Percentiles rank a stretch among this genome's conserved stretches.
These are phyloP conservation scores for Vitis labrusca DNA, from an alignment of 164 flowering plant genomes.

Conservation along the genomic window DNA sequence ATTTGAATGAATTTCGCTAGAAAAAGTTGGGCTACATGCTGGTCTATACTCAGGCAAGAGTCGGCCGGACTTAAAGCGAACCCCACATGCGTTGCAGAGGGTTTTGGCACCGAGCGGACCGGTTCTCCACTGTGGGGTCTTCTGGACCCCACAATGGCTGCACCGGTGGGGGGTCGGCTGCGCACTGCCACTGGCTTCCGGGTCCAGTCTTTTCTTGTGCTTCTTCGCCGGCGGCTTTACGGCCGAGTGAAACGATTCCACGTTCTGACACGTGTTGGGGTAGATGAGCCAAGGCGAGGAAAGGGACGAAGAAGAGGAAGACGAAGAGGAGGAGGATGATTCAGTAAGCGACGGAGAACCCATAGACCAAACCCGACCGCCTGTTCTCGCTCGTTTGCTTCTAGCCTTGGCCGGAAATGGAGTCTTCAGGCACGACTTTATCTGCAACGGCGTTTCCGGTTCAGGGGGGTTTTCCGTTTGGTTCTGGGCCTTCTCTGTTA, in stretches of 20 bases:
- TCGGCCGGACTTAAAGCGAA: slow-evolving; percentile 67
- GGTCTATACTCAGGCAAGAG: slow-evolving; percentile 68
- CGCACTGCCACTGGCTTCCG: slow-evolving; percentile 9
- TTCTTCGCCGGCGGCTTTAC: slow-evolving; percentile 30
- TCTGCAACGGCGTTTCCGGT: slow-evolving; percentile 10
- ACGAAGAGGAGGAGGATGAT: slow-evolving; percentile 38
- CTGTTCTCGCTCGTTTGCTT: slow-evolving; percentile 48
- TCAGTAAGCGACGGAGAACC: slow-evolving; percentile 30
- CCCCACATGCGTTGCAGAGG: slow-evolving; percentile 73
- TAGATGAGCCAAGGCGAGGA: slow-evolving; percentile 26
- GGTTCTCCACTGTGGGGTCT: slow-evolving; percentile 78
- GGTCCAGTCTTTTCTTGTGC: slow-evolving; percentile 23
- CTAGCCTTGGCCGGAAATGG: slow-evolving; percentile 56
- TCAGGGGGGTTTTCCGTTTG: slow-evolving; percentile 6
- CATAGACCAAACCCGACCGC: slow-evolving; percentile 46
- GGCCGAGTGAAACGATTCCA: slow-evolving; percentile 11
- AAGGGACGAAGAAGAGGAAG: slow-evolving; percentile 27
- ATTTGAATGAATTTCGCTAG: slow-evolving; percentile 61
- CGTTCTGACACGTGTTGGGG: neutral
- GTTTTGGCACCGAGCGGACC: slow-evolving; percentile 71
- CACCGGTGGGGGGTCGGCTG: slow-evolving; percentile 42
- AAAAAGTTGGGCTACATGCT: slow-evolving; percentile 72
- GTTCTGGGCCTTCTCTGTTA: slow-evolving; percentile 9
- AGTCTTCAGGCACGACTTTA: slow-evolving; percentile 20
- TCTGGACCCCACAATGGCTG: slow-evolving; percentile 65